Evolutionary conservation across 2,329 filamentous ascomycete species (phyloP).

Genomic region (Phyllosticta citribraziliensis): DNA sequence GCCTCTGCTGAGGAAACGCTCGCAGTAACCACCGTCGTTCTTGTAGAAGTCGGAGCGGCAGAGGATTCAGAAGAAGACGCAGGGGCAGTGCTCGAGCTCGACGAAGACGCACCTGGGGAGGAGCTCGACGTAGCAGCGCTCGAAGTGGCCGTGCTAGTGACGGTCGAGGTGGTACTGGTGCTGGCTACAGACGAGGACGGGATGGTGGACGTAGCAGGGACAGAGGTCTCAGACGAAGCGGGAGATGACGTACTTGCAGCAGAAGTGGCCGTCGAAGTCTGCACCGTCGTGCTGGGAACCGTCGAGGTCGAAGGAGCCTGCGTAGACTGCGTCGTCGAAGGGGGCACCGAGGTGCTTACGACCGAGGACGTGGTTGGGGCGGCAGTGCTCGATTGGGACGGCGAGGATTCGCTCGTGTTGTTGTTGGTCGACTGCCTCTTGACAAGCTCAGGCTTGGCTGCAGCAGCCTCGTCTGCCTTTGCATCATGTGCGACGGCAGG

Average conservation of each 20-base stretch:
- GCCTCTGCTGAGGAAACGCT: neutral
- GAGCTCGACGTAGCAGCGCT: neutral
- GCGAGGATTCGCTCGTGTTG: constrained; percentile 15
- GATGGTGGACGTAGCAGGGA: constrained; percentile 5
- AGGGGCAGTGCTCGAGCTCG: constrained; percentile 7
- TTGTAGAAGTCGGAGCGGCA: neutral
- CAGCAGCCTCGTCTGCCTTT: constrained; percentile 38
- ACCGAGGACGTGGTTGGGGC: constrained; percentile 6
- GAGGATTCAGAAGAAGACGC: constrained; percentile 1
- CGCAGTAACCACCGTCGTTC: constrained; percentile 4
- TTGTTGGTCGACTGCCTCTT: constrained; percentile 27
- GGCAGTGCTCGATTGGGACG: constrained; percentile 10
- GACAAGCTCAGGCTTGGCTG: constrained; percentile 46
- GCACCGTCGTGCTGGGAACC: constrained; percentile 1
- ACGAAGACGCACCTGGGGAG: constrained; percentile 9
- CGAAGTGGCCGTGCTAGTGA: constrained; percentile 1
- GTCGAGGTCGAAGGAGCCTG: neutral
- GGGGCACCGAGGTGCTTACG: constrained; percentile 6
- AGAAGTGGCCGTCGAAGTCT: constrained; percentile 5
- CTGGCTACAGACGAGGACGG: constrained; percentile 4
- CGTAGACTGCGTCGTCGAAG: neutral
- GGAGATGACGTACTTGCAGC: constrained; percentile 8
- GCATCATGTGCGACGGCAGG: constrained; percentile 50
- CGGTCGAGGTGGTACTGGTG: constrained; percentile 3
- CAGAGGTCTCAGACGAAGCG: constrained; percentile 4